phyloP scores from a whole-genome alignment of 306 rosid genomes.

The Castanea sativa region DNA sequence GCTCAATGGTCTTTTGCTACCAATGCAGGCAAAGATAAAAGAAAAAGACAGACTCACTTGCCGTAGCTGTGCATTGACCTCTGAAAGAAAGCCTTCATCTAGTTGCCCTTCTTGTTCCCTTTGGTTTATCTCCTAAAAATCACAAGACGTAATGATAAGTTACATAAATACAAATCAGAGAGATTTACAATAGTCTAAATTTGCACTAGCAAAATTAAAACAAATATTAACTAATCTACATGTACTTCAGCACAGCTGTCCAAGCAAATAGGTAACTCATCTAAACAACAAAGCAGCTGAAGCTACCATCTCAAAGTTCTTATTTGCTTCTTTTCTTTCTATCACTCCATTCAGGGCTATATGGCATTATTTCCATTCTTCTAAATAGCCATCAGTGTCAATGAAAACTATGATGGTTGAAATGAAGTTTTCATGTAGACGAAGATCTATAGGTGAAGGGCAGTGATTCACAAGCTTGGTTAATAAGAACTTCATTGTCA shows the following conservation, averaged over 20 bases:
- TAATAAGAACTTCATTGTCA: background rate
- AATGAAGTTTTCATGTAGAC: background rate
- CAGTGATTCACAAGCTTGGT: background rate
- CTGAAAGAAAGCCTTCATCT: conserved; percentile 93
- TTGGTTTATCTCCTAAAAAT: conserved; percentile 61
- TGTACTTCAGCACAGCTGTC: background rate
- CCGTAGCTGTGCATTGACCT: conserved; percentile 88
- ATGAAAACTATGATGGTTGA: background rate
- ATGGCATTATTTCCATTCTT: background rate
- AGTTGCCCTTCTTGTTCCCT: conserved; percentile 84
- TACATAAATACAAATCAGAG: background rate
- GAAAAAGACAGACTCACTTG: conserved; percentile 53
- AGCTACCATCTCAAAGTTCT: background rate
- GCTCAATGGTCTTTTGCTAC: conserved; percentile 1
- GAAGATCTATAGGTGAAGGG: background rate
- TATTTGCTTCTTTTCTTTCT: background rate
- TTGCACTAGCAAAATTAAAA: background rate
- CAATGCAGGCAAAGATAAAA: conserved; percentile 17
- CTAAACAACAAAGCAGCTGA: background rate
- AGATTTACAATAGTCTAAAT: background rate
- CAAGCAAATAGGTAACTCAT: background rate
- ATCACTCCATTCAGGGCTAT: background rate
- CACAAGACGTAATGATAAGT: conserved; percentile 4
- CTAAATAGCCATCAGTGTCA: background rate
- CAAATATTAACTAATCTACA: background rate